Conservation (phyloP, 495 filamentous ascomycete species). For the Neurospora pannonica region DNA sequence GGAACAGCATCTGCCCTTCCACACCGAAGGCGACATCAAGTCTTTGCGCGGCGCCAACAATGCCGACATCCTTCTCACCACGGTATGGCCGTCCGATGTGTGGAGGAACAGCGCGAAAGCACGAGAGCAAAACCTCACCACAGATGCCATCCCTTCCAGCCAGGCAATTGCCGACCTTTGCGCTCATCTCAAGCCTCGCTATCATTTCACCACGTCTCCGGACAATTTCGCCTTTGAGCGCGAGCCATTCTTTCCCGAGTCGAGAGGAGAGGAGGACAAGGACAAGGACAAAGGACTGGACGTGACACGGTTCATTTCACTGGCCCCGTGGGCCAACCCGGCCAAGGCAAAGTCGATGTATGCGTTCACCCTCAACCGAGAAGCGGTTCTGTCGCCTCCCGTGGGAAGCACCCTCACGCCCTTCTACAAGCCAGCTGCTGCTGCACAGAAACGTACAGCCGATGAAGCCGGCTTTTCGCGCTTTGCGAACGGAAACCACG, state of each 20-base stretch:
- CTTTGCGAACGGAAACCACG: constrained; percentile 53
- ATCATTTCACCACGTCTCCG: constrained; percentile 70
- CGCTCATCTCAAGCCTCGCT: constrained; percentile 66
- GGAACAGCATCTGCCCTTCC: constrained; percentile 57
- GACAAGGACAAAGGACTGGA: constrained; percentile 35
- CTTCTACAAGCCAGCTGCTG: constrained; percentile 27
- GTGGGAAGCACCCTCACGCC: constrained; percentile 62
- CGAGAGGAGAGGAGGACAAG: constrained; percentile 13
- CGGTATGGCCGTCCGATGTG: constrained; percentile 70
- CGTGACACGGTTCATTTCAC: constrained; percentile 79
- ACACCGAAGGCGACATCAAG: constrained; percentile 68
- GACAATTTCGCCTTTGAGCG: constrained; percentile 67
- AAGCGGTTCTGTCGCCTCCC: constrained; percentile 48
- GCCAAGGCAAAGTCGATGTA: constrained; percentile 79
- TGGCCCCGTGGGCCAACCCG: constrained; percentile 65
- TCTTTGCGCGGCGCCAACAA: constrained; percentile 60
- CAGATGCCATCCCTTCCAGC: constrained; percentile 25
- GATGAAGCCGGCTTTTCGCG: constrained; percentile 51
- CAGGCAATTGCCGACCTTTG: constrained; percentile 63
- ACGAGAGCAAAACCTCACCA: constrained; percentile 34
- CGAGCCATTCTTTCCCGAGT: constrained; percentile 76
- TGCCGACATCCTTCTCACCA: constrained; percentile 79
- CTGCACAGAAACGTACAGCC: constrained; percentile 49
- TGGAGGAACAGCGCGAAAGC: constrained; percentile 42
- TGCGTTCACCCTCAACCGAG: constrained; percentile 69